A percentile compares a stretch with the other conserved stretches of the same genome.
Conservation (phyloP, 768 basidiomycete genomes). For the Termitomyces sp. region DNA sequence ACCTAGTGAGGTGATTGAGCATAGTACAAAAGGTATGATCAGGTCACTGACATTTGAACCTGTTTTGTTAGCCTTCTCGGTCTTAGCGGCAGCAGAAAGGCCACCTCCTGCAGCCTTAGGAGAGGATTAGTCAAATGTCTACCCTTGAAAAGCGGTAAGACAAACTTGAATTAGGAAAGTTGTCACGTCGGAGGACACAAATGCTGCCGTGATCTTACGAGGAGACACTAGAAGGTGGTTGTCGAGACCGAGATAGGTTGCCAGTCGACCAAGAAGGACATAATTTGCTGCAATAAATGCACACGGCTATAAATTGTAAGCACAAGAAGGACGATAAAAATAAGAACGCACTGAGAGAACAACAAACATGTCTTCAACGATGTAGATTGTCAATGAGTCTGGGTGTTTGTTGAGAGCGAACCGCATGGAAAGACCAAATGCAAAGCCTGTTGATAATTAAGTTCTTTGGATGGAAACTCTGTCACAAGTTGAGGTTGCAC, state of each 20-base stretch:
- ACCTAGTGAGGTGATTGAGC: not conserved
- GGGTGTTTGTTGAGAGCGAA: conserved; percentile 50
- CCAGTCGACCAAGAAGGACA: conserved; percentile 56
- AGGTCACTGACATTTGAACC: conserved; percentile 28
- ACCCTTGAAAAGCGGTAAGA: not conserved
- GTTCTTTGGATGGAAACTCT: not conserved
- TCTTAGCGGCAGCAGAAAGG: conserved; percentile 35
- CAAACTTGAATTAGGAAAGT: conserved; percentile 62
- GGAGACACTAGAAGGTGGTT: conserved; percentile 44
- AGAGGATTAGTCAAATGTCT: not conserved
- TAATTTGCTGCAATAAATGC: conserved; percentile 71
- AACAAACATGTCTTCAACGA: conserved; percentile 52
- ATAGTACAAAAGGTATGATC: not conserved
- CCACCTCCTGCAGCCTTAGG: conserved; percentile 42
- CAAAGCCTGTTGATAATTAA: conserved; percentile 40
- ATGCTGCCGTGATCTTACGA: conserved; percentile 45
- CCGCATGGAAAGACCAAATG: conserved; percentile 48
- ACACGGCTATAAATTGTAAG: conserved; percentile 45
- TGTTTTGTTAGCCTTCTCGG: conserved; percentile 17
- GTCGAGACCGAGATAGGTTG: conserved; percentile 40
- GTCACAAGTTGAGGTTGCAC: conserved; percentile 12
- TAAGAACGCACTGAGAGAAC: conserved; percentile 43
- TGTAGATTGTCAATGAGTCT: conserved; percentile 45
- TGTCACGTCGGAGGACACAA: conserved; percentile 55
- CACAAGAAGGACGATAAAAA: not conserved